These are phyloP conservation scores for Drechmeria coniospora DNA, from an alignment of 2,329 filamentous ascomycete species.

Conservation along the genomic window DNA sequence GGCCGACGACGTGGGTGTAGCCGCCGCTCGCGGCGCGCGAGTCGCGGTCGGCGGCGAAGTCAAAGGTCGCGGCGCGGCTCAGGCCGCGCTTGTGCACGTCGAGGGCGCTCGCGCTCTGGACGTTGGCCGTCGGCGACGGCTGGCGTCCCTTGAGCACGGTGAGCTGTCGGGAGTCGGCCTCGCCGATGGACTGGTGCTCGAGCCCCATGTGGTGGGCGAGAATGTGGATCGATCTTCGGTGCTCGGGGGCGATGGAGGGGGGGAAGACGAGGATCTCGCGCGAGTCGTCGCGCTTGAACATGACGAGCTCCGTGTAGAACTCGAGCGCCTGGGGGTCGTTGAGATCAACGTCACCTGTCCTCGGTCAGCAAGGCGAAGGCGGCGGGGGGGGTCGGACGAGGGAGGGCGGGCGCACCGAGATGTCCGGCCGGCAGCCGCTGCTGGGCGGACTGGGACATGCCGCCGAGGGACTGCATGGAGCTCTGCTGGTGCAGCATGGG, in stretches of 20 bases:
- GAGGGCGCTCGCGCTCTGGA: constrained; percentile 44
- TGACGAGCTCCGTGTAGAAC: constrained; percentile 77
- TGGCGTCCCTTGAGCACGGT: constrained; percentile 64
- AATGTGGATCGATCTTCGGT: constrained; percentile 83
- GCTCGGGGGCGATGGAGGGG: constrained; percentile 60
- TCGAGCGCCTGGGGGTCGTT: constrained; percentile 80
- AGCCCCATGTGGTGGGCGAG: constrained; percentile 90
- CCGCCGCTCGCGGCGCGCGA: constrained; percentile 49
- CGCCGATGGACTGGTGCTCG: constrained; percentile 78
- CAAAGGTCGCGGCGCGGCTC: constrained; percentile 90
- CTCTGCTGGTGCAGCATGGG: constrained; percentile 66
- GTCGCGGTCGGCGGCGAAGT: constrained; percentile 73
- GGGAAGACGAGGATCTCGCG: constrained; percentile 79
- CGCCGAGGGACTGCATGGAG: constrained; percentile 68
- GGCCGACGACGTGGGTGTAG: constrained; percentile 56
- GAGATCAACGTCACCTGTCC: constrained; percentile 56
- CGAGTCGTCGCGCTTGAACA: constrained; percentile 69
- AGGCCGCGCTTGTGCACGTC: constrained; percentile 72
- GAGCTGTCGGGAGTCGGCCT: constrained; percentile 75
- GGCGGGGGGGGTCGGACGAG: too few species aligned
- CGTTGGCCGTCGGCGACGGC: constrained; percentile 32
- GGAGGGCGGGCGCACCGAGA: constrained; percentile 28
- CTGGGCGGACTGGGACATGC: constrained; percentile 45
- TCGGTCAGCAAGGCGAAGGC: constrained; percentile 7
- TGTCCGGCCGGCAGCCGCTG: constrained; percentile 23